A percentile compares a stretch with the other conserved stretches of the same genome.
phyloP scores from a whole-genome alignment of 805 yeast species.

The Candida adriatica region DNA sequence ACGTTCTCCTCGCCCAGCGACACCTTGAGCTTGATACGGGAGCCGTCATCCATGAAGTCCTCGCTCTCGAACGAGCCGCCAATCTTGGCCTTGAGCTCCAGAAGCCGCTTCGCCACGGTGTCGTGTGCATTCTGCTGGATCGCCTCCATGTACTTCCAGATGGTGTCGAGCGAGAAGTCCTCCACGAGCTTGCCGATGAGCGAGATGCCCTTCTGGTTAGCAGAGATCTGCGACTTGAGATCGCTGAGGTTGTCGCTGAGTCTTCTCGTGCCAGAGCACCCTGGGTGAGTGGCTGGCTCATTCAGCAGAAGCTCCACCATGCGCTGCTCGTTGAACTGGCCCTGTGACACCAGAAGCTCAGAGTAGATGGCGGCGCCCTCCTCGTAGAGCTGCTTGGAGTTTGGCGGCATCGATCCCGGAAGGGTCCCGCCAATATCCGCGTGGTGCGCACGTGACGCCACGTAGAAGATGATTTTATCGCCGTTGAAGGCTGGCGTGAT shows the following conservation, averaged over 20 bases:
- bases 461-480: slow-evolving; percentile 64
- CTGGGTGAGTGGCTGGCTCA: slow-evolving; percentile 76
- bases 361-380: slow-evolving; percentile 89
- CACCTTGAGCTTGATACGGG: slow-evolving; percentile 52
- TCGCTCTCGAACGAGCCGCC: slow-evolving; percentile 37
- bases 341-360: slow-evolving; percentile 63
- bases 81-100: slow-evolving; percentile 37
- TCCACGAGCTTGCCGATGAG: slow-evolving; percentile 51
- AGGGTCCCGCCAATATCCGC: slow-evolving; percentile 75
- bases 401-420: slow-evolving; percentile 95
- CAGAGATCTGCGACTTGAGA: slow-evolving; percentile 80
- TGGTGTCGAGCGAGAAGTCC: slow-evolving; percentile 55
- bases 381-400: slow-evolving; percentile 74
- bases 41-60: slow-evolving; percentile 81
- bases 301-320: slow-evolving; percentile 54
- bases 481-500: slow-evolving; percentile 81
- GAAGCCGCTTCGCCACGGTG: slow-evolving; percentile 55
- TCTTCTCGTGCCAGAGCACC: slow-evolving; percentile 86
- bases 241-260: slow-evolving; percentile 80
- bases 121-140: slow-evolving; percentile 73
- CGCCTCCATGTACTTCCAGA: slow-evolving; percentile 71
- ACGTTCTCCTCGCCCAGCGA: slow-evolving; percentile 47
- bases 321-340: slow-evolving; percentile 68
- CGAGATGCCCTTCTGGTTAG: slow-evolving; percentile 78
- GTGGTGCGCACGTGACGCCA: slow-evolving; percentile 77